Conservation (phyloP, 768 basidiomycete genomes). For the Phylloporus sp. region DNA sequence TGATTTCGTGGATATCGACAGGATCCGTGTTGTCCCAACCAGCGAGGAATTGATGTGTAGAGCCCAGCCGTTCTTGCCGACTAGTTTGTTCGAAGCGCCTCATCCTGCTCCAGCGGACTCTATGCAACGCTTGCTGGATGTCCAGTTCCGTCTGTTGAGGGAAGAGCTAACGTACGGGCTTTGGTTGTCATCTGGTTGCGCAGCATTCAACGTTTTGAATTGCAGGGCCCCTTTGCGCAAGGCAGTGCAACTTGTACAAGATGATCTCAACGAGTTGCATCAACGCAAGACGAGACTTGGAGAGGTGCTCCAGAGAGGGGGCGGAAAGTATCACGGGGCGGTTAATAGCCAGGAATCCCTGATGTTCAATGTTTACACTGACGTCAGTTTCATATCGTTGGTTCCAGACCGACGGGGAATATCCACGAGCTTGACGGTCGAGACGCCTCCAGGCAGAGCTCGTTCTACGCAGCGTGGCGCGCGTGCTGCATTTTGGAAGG, state of each 20-base stretch:
- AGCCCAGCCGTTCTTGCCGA: conserved; percentile 54
- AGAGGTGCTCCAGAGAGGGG: conserved; percentile 44
- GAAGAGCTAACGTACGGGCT: conserved; percentile 60
- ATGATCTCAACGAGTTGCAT: conserved; percentile 35
- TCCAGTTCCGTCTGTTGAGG: conserved; percentile 69
- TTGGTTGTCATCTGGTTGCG: neutral
- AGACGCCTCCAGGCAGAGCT: conserved; percentile 54
- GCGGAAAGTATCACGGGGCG: conserved; percentile 53
- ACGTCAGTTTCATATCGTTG: conserved; percentile 43
- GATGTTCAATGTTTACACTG: conserved; percentile 61
- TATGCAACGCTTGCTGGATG: conserved; percentile 65
- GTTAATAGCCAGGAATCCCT: conserved; percentile 41
- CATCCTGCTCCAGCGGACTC: conserved; percentile 53
- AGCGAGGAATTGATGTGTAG: conserved; percentile 54
- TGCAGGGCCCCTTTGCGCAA: conserved; percentile 48
- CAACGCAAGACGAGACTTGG: conserved; percentile 36
- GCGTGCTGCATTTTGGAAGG: conserved; percentile 58
- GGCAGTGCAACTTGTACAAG: conserved; percentile 44
- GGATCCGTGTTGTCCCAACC: conserved; percentile 69
- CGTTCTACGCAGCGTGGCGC: conserved; percentile 34
- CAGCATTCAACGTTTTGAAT: neutral
- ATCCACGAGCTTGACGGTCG: conserved; percentile 41
- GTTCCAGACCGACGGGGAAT: conserved; percentile 50
- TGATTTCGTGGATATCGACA: conserved; percentile 48
- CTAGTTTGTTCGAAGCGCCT: conserved; percentile 53